A percentile compares a stretch with the other conserved stretches of the same genome.
phyloP scores from a whole-genome alignment of 1,284 basidiomycete species.

The Lentinula novae-zelandiae region DNA sequence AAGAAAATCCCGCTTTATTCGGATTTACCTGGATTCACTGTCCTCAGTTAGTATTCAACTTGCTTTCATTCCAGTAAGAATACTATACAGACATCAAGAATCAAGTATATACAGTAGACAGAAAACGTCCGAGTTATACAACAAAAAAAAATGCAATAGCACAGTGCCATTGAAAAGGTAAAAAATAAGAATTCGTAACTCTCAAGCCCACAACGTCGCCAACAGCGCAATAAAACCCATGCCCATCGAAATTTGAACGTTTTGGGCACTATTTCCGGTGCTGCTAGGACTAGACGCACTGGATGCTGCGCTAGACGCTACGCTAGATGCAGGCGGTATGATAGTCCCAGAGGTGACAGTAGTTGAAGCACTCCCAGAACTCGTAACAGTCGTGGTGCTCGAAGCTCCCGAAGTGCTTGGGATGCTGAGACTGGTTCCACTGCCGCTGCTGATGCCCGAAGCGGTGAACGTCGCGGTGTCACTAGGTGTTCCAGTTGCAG shows the following conservation, averaged over 20 bases:
- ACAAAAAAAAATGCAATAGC: no score
- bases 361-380: background rate
- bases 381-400: background rate
- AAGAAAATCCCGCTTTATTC: no score
- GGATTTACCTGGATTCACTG: no score
- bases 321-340: background rate
- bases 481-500: background rate
- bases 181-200: background rate
- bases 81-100: no score
- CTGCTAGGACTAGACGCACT: background rate
- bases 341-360: background rate
- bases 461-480: slow-evolving; percentile 1
- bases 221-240: background rate
- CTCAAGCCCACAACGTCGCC: background rate
- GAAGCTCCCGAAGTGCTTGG: background rate
- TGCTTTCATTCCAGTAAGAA: no score
- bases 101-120: no score
- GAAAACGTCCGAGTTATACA: no score
- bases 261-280: background rate
- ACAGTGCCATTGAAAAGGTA: no score
- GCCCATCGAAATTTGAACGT: background rate
- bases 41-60: no score
- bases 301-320: background rate
- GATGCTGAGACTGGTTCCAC: background rate
- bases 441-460: slow-evolving; percentile 4